phyloP scores from a whole-genome alignment of 2,329 filamentous ascomycete species.

The Penicillium sp. region DNA sequence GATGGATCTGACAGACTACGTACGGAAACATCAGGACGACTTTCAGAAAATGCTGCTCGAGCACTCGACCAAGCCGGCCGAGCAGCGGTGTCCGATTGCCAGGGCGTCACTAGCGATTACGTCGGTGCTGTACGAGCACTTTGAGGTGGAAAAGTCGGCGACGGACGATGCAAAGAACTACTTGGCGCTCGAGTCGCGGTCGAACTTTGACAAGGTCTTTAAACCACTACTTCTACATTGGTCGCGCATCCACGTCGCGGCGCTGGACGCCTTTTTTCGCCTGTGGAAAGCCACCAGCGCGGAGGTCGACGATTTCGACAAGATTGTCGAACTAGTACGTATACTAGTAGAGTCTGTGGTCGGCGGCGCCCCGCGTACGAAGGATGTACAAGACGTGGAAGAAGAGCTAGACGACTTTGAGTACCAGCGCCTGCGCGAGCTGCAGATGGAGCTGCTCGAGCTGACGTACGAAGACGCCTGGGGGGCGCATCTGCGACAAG shows the following conservation, averaged over 20 bases:
- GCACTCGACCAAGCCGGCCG: constrained; percentile 68
- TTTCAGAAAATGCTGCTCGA: constrained; percentile 91
- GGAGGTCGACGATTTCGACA: constrained; percentile 81
- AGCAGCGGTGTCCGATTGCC: constrained; percentile 80
- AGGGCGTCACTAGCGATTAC: constrained; percentile 83
- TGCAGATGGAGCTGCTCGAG: constrained; percentile 92
- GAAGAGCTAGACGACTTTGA: constrained; percentile 85
- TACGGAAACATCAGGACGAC: constrained; percentile 82
- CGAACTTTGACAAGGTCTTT: constrained; percentile 82
- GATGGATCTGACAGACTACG: constrained; percentile 96
- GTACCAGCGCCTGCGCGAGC: constrained; percentile 68
- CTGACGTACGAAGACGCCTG: constrained; percentile 91
- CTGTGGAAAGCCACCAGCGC: constrained; percentile 90
- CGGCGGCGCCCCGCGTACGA: constrained; percentile 73
- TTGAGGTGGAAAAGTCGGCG: constrained; percentile 83
- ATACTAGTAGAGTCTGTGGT: constrained; percentile 89
- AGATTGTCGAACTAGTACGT: constrained; percentile 84
- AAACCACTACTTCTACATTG: constrained; percentile 85
- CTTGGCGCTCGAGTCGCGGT: constrained; percentile 66
- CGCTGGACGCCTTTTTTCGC: constrained; percentile 80
- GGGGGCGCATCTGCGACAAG: constrained; percentile 82
- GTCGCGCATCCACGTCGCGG: constrained; percentile 82
- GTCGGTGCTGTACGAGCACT: constrained; percentile 87
- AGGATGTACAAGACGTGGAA: constrained; percentile 81
- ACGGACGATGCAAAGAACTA: constrained; percentile 74